These are phyloP conservation scores for Pachyrhizus erosus DNA, from an alignment of 306 rosid genomes.

Conservation along the genomic window DNA sequence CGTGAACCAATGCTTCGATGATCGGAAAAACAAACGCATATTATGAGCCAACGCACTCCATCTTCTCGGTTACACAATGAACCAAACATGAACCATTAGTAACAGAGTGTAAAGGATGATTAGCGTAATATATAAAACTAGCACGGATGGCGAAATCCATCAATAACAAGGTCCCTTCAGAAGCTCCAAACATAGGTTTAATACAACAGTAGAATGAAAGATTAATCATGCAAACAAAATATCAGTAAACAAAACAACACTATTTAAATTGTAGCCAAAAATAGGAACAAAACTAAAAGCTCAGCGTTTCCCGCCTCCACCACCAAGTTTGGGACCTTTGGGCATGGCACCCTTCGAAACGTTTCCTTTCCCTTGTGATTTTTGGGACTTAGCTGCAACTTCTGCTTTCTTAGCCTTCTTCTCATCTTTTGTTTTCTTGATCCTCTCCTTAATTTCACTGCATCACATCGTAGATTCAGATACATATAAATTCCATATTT, in stretches of 20 bases:
- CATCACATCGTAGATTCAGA: neutral
- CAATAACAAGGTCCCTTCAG: neutral
- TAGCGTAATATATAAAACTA: neutral
- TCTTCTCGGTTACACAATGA: too few relatives aligned
- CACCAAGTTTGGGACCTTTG: slow-evolving; percentile 91
- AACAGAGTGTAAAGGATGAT: too few relatives aligned
- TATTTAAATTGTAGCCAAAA: slow-evolving; percentile 23
- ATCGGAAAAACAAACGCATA: too few relatives aligned
- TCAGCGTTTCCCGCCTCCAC: slow-evolving; percentile 91
- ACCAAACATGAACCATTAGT: too few relatives aligned
- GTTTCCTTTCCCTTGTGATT: slow-evolving; percentile 60
- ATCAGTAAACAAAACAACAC: slow-evolving; percentile 30
- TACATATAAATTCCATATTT: neutral
- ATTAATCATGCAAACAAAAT: slow-evolving; percentile 21
- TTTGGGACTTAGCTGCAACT: slow-evolving; percentile 63
- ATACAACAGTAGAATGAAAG: too few relatives aligned
- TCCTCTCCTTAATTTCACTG: slow-evolving; percentile 88
- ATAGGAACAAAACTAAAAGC: slow-evolving; percentile 1
- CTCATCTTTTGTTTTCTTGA: slow-evolving; percentile 86
- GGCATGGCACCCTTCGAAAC: slow-evolving; percentile 66
- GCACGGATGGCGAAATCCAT: neutral
- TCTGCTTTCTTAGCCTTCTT: slow-evolving; percentile 91
- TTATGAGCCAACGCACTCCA: too few relatives aligned
- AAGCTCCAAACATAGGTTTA: slow-evolving; percentile 35
- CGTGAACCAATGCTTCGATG: too few relatives aligned